Percentiles rank a stretch among this genome's conserved stretches.
Conservation (phyloP, 257 asterid genomes). For the Thymus mandschuricus region DNA sequence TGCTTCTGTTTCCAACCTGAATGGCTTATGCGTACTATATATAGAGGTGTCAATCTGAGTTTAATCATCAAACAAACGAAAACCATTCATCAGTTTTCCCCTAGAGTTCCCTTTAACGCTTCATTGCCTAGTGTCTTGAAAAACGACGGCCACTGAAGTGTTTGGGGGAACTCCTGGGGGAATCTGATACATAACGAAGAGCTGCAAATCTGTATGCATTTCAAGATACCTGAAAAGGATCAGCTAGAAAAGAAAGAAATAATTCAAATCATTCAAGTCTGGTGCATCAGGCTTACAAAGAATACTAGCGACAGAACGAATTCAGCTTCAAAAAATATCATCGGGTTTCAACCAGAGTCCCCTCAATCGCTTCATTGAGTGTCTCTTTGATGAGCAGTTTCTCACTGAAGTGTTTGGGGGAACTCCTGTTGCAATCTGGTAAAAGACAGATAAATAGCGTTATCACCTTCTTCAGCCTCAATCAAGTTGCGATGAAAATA, state of each 20-base stretch:
- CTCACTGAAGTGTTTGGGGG: constrained; percentile 63
- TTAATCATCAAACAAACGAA: constrained; percentile 13
- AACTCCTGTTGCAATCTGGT: constrained; percentile 47
- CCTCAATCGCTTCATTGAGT: constrained; percentile 46
- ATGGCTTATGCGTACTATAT: constrained; percentile 20
- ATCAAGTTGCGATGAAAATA: not conserved
- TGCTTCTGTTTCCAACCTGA: not conserved
- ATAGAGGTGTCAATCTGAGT: constrained; percentile 14
- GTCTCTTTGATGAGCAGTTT: not conserved
- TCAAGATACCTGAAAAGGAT: constrained; percentile 9
- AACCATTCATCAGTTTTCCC: constrained; percentile 41
- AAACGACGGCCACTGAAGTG: constrained; percentile 38
- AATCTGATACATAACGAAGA: constrained; percentile 22
- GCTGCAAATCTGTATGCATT: not conserved
- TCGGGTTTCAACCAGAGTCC: constrained; percentile 32
- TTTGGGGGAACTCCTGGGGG: constrained; percentile 48
- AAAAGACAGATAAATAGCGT: not conserved
- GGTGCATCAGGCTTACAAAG: constrained; percentile 4
- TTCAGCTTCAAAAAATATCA: not conserved
- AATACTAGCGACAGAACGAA: not conserved
- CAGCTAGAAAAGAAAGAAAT: not conserved
- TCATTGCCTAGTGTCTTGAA: constrained; percentile 33
- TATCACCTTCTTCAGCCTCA: not conserved
- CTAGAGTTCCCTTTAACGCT: constrained; percentile 55
- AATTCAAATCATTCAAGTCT: not conserved